Evolutionary conservation across 139 green algal species (phyloP).

Genomic region (Astrephomene gubernaculifera): DNA sequence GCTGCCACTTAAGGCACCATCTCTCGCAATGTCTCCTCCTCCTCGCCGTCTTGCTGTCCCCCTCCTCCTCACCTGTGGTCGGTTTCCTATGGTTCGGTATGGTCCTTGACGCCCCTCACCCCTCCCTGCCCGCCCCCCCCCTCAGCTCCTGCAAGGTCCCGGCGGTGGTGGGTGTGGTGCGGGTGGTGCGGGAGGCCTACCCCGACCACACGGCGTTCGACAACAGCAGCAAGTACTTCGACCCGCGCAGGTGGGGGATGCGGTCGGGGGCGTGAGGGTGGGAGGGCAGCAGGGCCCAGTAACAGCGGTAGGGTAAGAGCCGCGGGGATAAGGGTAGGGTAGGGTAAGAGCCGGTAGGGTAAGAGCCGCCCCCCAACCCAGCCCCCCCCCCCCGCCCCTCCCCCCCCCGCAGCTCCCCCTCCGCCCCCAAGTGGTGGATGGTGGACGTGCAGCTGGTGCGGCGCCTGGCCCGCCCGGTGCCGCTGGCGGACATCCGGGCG

Average conservation of each 20-base stretch:
- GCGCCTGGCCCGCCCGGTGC: constrained; percentile 18
- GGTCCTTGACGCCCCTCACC: too few species aligned
- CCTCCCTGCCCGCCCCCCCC: too few species aligned
- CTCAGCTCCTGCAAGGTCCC: constrained; percentile 47
- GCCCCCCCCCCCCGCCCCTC: neutral
- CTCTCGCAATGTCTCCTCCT: too few species aligned
- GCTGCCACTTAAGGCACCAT: too few species aligned
- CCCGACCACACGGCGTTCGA: constrained; percentile 75
- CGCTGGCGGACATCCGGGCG: constrained; percentile 34
- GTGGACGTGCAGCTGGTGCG: constrained; percentile 72
- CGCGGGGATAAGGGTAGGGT: neutral
- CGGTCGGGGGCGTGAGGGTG: too few species aligned
- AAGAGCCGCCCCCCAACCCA: neutral
- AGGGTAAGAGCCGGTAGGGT: neutral
- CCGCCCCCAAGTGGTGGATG: constrained; percentile 71
- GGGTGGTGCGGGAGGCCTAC: constrained; percentile 71
- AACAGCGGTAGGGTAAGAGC: too few species aligned
- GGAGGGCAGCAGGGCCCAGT: too few species aligned
- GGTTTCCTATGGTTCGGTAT: too few species aligned
- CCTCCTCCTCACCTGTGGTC: too few species aligned
- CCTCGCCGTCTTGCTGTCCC: too few species aligned
- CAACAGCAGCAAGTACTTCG: constrained; percentile 67
- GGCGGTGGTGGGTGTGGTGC: constrained; percentile 15
- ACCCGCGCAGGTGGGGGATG: constrained; percentile 50
- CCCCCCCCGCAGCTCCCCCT: constrained; percentile 11